A percentile compares a stretch with the other conserved stretches of the same genome.
Evolutionary conservation across 2,329 filamentous ascomycete genomes (phyloP).

Genomic region (Chrysoporthe puriensis): DNA sequence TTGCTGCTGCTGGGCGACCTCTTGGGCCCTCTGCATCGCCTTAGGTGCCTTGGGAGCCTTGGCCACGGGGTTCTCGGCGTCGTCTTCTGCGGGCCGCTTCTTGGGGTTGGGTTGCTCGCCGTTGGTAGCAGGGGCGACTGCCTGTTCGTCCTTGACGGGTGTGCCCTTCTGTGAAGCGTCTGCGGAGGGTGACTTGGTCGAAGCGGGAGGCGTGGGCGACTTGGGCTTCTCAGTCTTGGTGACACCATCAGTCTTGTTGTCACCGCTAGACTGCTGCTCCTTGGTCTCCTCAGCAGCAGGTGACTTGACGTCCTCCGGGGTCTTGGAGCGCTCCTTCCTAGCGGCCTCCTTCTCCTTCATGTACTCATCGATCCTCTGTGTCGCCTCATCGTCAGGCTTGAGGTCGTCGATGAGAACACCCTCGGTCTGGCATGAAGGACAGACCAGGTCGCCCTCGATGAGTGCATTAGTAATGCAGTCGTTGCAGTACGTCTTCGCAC

Average conservation of each 20-base stretch:
- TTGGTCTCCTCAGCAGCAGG: conserved; percentile 35
- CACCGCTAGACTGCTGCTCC: conserved; percentile 44
- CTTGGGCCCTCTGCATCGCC: conserved; percentile 59
- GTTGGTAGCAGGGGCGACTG: conserved; percentile 30
- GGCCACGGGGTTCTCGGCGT: conserved; percentile 65
- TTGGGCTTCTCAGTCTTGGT: conserved; percentile 41
- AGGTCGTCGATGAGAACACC: conserved; percentile 93
- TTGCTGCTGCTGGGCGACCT: conserved; percentile 49
- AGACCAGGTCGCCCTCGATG: conserved; percentile 97
- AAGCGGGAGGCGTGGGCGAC: conserved; percentile 36
- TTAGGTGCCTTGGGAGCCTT: conserved; percentile 69
- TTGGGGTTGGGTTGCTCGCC: conserved; percentile 52
- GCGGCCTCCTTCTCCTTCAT: conserved; percentile 60
- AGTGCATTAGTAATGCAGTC: conserved; percentile 99
- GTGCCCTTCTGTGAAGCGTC: conserved; percentile 37
- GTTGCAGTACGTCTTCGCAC: conserved; percentile 97
- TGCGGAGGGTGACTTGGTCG: conserved; percentile 37
- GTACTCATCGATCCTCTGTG: conserved; percentile 78
- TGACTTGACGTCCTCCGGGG: conserved; percentile 43
- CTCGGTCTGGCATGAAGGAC: conserved; percentile 87
- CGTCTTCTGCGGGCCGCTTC: conserved; percentile 83
- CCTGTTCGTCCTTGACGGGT: conserved; percentile 36
- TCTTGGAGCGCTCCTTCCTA: conserved; percentile 53
- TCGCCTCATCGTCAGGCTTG: conserved; percentile 77
- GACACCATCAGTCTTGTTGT: conserved; percentile 38